Conservation (phyloP, 768 basidiomycete species). For the Galerina sulciceps region DNA sequence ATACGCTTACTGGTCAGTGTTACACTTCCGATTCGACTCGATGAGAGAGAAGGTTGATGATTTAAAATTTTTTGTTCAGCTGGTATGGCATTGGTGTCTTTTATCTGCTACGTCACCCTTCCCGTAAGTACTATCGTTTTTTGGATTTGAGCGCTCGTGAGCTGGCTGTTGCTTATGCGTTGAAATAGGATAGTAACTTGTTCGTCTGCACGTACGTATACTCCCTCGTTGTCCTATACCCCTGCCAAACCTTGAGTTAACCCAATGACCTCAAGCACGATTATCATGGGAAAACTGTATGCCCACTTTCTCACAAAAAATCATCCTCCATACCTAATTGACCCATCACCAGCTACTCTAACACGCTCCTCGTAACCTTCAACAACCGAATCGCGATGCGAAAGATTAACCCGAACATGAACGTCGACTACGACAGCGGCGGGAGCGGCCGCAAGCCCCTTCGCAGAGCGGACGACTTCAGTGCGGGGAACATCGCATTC, state of each 20-base stretch:
- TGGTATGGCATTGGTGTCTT: conserved; percentile 10
- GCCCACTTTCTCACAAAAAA: not conserved
- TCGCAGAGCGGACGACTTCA: not conserved
- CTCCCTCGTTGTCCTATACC: too few species aligned
- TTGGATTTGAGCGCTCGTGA: not conserved
- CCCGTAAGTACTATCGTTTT: conserved; percentile 1
- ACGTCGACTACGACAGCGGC: not conserved
- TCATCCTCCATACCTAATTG: too few species aligned
- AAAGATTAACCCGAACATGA: not conserved
- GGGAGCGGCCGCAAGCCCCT: not conserved
- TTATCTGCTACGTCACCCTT: conserved; percentile 11
- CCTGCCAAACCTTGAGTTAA: not conserved
- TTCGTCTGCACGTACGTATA: conserved; percentile 10
- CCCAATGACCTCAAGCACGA: not conserved
- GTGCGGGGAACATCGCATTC: not conserved
- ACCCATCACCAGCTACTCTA: conserved; percentile 14
- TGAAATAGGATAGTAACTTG: not conserved
- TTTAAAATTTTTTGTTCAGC: not conserved
- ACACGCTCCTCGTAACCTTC: conserved; percentile 14
- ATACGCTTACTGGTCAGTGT: conserved; percentile 10
- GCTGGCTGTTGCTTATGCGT: too few species aligned
- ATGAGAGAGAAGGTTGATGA: too few species aligned
- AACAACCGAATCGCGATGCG: conserved; percentile 14
- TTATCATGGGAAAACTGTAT: conserved; percentile 13
- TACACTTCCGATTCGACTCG: too few species aligned